Conservation (phyloP, 2,329 filamentous ascomycete genomes). For the Xylaria hypoxylon region DNA sequence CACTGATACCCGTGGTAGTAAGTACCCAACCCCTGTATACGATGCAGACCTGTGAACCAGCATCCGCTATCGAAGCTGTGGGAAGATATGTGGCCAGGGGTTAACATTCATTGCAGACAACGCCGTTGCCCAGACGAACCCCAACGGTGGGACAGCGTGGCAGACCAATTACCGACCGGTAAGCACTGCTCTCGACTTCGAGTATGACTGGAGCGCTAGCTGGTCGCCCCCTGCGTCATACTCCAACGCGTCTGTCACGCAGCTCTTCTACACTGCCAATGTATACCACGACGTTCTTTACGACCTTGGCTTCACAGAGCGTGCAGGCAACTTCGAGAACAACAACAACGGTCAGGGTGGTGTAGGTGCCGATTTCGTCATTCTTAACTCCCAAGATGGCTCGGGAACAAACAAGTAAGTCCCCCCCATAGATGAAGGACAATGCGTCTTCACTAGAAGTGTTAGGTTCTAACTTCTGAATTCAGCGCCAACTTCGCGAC, state of each 20-base stretch:
- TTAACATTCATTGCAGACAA: slow-evolving; percentile 56
- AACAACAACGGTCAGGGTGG: slow-evolving; percentile 68
- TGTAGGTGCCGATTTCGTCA: slow-evolving; percentile 62
- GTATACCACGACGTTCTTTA: slow-evolving; percentile 70
- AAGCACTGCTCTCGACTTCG: slow-evolving; percentile 57
- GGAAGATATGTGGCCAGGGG: background rate
- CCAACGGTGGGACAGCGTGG: slow-evolving; percentile 57
- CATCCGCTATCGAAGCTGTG: background rate
- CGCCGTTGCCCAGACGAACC: slow-evolving; percentile 65
- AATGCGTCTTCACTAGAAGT: background rate
- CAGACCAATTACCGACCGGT: slow-evolving; percentile 64
- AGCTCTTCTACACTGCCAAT: slow-evolving; percentile 72
- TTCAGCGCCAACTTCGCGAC: slow-evolving; percentile 58
- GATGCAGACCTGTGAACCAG: background rate
- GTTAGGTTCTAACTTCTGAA: slow-evolving; percentile 7
- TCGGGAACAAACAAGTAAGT: slow-evolving; percentile 61
- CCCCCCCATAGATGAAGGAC: too few species aligned
- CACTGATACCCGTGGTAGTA: slow-evolving; percentile 65
- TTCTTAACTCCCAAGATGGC: slow-evolving; percentile 68
- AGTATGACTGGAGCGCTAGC: slow-evolving; percentile 57
- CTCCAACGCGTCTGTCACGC: slow-evolving; percentile 65
- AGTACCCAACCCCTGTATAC: slow-evolving; percentile 30
- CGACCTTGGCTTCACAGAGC: slow-evolving; percentile 67
- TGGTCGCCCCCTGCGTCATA: slow-evolving; percentile 56
- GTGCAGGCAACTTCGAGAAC: slow-evolving; percentile 69